Conservation (phyloP, 768 basidiomycete species). For the Tricholoma sp. region DNA sequence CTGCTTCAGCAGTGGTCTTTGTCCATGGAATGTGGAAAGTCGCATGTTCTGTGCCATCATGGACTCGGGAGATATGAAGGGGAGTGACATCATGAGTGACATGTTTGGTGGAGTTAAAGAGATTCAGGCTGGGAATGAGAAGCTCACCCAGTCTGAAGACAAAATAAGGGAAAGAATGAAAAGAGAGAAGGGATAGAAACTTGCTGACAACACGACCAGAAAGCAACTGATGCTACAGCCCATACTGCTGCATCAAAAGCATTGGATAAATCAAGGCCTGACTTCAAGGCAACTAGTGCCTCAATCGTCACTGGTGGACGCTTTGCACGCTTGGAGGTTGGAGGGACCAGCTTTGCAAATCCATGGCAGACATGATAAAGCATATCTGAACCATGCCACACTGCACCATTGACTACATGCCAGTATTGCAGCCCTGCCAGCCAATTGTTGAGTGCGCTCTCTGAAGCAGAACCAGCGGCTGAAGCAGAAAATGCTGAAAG, state of each 20-base stretch:
- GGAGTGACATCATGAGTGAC: too few relatives aligned
- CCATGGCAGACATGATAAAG: slow-evolving; percentile 14
- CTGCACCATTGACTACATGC: slow-evolving; percentile 29
- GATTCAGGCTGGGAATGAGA: not conserved
- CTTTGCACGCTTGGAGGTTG: not conserved
- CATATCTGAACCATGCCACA: slow-evolving; percentile 28
- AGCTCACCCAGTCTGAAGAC: slow-evolving; percentile 9
- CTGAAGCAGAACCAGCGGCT: slow-evolving; percentile 7
- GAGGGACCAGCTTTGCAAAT: slow-evolving; percentile 3
- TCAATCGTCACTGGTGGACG: slow-evolving; percentile 27
- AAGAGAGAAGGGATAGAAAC: too few relatives aligned
- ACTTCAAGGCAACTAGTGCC: slow-evolving; percentile 21
- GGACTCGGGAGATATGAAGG: not conserved
- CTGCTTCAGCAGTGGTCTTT: slow-evolving; percentile 20
- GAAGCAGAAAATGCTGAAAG: slow-evolving; percentile 24
- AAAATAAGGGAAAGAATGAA: too few relatives aligned
- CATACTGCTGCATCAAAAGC: slow-evolving; percentile 29
- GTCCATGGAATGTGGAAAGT: slow-evolving; percentile 27
- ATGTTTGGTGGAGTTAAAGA: too few relatives aligned
- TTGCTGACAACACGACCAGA: slow-evolving; percentile 25
- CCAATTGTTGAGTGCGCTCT: slow-evolving; percentile 27
- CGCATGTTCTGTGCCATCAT: slow-evolving; percentile 1
- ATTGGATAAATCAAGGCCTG: slow-evolving; percentile 16
- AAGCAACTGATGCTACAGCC: slow-evolving; percentile 27
- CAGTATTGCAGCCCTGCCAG: slow-evolving; percentile 29